Evolutionary conservation across 1,284 basidiomycete species (phyloP).

Genomic region (Amylostereum areolatum): DNA sequence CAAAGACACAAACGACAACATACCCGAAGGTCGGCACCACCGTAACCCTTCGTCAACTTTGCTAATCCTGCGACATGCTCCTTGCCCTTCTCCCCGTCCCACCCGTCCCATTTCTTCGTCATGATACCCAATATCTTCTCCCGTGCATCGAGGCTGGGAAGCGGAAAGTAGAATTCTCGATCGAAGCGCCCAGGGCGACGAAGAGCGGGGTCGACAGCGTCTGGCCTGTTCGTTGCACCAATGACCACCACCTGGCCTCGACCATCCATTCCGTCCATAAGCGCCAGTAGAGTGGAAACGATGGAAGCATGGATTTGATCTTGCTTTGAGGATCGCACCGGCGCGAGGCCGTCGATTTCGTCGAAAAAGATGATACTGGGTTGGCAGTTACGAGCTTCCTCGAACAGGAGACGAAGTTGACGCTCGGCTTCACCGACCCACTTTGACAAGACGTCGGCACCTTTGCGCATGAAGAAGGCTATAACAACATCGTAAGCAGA

Average conservation of each 20-base stretch:
- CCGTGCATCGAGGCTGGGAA: slow-evolving; percentile 82
- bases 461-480: slow-evolving; percentile 99
- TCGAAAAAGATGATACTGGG: slow-evolving; percentile 98
- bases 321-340: slow-evolving; percentile 95
- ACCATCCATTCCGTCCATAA: slow-evolving; percentile 99
- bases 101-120: slow-evolving; percentile 88
- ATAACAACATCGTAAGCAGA: slow-evolving; percentile 5
- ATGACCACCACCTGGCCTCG: slow-evolving; percentile 97
- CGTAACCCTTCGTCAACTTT: slow-evolving; percentile 94
- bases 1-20: slow-evolving; percentile 26
- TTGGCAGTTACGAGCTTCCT: slow-evolving; percentile 90
- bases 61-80: slow-evolving; percentile 70
- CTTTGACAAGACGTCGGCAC: slow-evolving; percentile 96
- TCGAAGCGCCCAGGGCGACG: slow-evolving; percentile 95
- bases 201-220: slow-evolving; percentile 94
- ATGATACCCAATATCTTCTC: slow-evolving; percentile 90
- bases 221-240: slow-evolving; percentile 96
- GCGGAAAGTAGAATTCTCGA: slow-evolving; percentile 96
- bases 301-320: slow-evolving; percentile 99
- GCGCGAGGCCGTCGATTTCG: slow-evolving; percentile 98
- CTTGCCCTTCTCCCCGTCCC: slow-evolving; percentile 54
- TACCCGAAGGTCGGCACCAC: slow-evolving; percentile 93
- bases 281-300: slow-evolving; percentile 90
- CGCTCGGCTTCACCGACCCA: slow-evolving; percentile 99
- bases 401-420: slow-evolving; percentile 92